Conservation (phyloP, 306 rosid species). For the Rosa persica region DNA sequence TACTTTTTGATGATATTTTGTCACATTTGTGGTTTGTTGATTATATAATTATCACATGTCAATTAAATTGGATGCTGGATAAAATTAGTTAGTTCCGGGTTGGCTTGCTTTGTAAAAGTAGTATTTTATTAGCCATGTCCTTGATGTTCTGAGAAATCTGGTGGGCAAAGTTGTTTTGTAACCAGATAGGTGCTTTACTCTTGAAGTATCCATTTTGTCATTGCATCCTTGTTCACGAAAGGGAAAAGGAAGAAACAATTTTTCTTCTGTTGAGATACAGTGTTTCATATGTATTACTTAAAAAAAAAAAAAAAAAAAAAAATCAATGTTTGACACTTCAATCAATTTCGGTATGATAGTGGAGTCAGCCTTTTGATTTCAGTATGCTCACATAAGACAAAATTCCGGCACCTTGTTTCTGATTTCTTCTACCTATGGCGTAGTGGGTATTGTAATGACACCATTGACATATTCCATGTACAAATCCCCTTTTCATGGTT, state of each 20-base stretch:
- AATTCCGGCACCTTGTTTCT: not conserved
- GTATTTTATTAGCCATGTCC: not conserved
- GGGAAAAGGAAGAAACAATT: not conserved
- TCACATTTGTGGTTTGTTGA: not conserved
- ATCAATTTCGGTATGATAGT: not conserved
- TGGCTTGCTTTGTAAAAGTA: not conserved
- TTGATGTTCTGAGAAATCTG: not conserved
- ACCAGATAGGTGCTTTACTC: not conserved
- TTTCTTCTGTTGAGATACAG: not conserved
- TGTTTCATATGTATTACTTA: not conserved
- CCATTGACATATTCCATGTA: not conserved
- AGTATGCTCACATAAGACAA: not conserved
- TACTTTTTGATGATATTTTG: constrained; percentile 12
- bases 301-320: no score
- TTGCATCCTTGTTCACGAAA: not conserved
- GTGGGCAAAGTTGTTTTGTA: not conserved
- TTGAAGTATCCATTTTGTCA: not conserved
- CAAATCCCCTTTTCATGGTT: not conserved
- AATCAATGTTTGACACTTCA: not conserved
- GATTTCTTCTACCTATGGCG: not conserved
- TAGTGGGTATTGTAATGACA: not conserved
- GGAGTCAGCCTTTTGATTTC: not conserved
- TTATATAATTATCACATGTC: not conserved
- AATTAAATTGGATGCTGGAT: constrained; percentile 4
- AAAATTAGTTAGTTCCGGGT: not conserved